A percentile compares a stretch with the other conserved stretches of the same genome.
Conservation (phyloP, 345 rosid species). For the Brassica cretica region DNA sequence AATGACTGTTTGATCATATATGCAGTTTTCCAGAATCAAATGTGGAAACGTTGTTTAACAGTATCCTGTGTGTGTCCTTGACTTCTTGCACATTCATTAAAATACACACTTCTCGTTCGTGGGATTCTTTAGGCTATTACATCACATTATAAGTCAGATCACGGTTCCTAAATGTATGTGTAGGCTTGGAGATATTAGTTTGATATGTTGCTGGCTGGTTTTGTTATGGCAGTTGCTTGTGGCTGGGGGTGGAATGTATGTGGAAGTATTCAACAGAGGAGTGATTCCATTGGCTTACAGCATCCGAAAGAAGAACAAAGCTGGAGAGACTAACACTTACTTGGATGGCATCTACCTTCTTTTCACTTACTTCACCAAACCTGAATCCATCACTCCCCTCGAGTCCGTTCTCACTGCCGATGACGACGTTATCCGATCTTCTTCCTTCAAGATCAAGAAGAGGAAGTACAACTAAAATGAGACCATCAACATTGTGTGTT, state of each 20-base stretch:
- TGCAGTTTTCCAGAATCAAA: neutral
- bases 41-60: neutral
- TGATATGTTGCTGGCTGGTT: neutral
- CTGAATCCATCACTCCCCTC: constrained; percentile 61
- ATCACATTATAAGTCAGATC: neutral
- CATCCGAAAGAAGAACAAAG: constrained; percentile 87
- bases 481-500: constrained; percentile 2
- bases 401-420: constrained; percentile 57
- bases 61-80: neutral
- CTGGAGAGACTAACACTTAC: constrained; percentile 76
- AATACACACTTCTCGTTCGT: neutral
- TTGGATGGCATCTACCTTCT: constrained; percentile 91
- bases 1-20: neutral
- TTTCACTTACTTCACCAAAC: constrained; percentile 88
- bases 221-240: constrained; percentile 67
- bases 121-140: neutral
- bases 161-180: neutral
- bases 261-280: constrained; percentile 97
- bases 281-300: constrained; percentile 86
- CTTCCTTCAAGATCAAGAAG: constrained; percentile 71
- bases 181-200: neutral
- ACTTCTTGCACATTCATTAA: neutral
- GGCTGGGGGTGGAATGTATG: constrained; percentile 96
- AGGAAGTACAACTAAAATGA: constrained; percentile 53
- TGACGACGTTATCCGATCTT: constrained; percentile 73